Percentiles rank a stretch among this genome's conserved stretches.
These are phyloP conservation scores for Emericellopsis atlantica DNA, from an alignment of 2,329 filamentous ascomycete genomes.

Conservation along the genomic window DNA sequence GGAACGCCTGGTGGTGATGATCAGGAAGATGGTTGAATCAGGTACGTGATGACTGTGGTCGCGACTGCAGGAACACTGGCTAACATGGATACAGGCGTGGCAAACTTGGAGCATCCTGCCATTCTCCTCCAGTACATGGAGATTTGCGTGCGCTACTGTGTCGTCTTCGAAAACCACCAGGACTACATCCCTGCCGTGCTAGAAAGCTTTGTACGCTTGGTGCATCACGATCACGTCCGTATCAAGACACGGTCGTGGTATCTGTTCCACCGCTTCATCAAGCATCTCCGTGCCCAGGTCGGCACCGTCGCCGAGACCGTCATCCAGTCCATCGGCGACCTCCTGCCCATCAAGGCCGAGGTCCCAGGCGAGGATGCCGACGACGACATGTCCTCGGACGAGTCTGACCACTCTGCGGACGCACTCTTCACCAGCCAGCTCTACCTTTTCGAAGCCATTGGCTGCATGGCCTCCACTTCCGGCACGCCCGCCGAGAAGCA, in stretches of 20 bases:
- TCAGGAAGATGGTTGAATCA: slow-evolving; percentile 89
- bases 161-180: slow-evolving; percentile 79
- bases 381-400: slow-evolving; percentile 91
- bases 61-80: slow-evolving; percentile 4
- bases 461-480: slow-evolving; percentile 74
- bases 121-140: slow-evolving; percentile 97
- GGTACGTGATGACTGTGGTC: slow-evolving; percentile 36
- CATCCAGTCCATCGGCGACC: slow-evolving; percentile 77
- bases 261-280: slow-evolving; percentile 84
- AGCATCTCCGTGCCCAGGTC: slow-evolving; percentile 71
- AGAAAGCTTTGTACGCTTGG: slow-evolving; percentile 81
- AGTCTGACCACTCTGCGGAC: slow-evolving; percentile 81
- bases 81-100: slow-evolving; percentile 48
- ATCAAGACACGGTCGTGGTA: slow-evolving; percentile 94
- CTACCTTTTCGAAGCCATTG: slow-evolving; percentile 89
- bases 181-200: slow-evolving; percentile 75
- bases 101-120: slow-evolving; percentile 76
- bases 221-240: slow-evolving; percentile 77
- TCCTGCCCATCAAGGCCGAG: slow-evolving; percentile 85
- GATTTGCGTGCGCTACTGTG: slow-evolving; percentile 86
- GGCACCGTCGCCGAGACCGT: slow-evolving; percentile 85
- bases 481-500: slow-evolving; percentile 74
- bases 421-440: slow-evolving; percentile 84
- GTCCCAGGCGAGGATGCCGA: slow-evolving; percentile 63
- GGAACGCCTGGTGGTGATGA: slow-evolving; percentile 78